Percentiles rank a stretch among this genome's conserved stretches.
Evolutionary conservation across 768 basidiomycete genomes (phyloP).

Genomic region (Suillus sp.): DNA sequence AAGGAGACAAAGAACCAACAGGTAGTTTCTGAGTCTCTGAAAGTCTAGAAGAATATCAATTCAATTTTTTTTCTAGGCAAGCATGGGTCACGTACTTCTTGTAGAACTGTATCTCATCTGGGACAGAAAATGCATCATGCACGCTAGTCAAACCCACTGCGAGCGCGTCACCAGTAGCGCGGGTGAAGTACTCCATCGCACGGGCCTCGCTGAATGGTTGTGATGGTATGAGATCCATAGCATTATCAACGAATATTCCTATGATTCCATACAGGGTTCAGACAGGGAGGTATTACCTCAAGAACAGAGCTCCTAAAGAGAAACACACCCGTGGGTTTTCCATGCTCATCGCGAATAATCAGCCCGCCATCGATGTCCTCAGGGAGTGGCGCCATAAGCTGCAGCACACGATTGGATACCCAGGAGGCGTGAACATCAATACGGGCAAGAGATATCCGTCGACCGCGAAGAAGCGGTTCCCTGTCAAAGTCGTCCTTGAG

Average conservation of each 20-base stretch:
- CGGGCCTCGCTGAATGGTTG: conserved; percentile 62
- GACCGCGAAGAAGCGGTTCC: conserved; percentile 65
- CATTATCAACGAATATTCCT: conserved; percentile 87
- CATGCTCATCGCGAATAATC: conserved; percentile 64
- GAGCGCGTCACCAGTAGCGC: conserved; percentile 69
- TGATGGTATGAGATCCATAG: conserved; percentile 71
- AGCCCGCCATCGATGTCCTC: conserved; percentile 66
- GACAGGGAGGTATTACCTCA: neutral
- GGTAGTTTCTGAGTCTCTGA: conserved; percentile 71
- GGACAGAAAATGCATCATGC: conserved; percentile 73
- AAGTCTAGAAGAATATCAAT: conserved; percentile 46
- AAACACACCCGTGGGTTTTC: conserved; percentile 65
- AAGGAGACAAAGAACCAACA: conserved; percentile 40
- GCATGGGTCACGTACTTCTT: conserved; percentile 47
- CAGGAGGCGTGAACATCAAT: conserved; percentile 87
- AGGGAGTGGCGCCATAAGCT: conserved; percentile 63
- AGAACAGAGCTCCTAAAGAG: neutral
- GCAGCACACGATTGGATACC: conserved; percentile 78
- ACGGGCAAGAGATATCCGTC: conserved; percentile 72
- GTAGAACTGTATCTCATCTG: conserved; percentile 61
- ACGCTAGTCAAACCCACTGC: conserved; percentile 81
- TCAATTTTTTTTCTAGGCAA: neutral
- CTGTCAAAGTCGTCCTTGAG: conserved; percentile 69
- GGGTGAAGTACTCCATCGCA: conserved; percentile 64
- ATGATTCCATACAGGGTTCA: neutral